Evolutionary conservation across 768 basidiomycete species (phyloP), one percentile per base, ranked within the genome.

Genomic region (Mycena vitilis): DNA sequence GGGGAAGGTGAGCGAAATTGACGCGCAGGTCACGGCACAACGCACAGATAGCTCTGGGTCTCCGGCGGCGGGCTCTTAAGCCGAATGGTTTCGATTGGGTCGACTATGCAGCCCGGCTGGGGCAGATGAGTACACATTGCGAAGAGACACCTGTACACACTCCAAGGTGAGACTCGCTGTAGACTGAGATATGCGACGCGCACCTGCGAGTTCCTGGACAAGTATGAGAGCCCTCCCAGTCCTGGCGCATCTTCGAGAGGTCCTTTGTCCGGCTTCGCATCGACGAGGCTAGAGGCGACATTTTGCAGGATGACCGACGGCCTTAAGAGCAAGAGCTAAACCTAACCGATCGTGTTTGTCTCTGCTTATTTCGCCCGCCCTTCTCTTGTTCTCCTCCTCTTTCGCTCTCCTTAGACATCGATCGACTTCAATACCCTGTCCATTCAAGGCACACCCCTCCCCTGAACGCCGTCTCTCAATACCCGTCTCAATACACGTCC

Each of bases 121-220:
- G 37, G n/a, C 4, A 18, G 45, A 22, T 67, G 66, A 1, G 52
- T 61, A 20, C 65, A 66, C 65, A 62, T 61, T 1, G 52, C 60
- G 51, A 60, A 60, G 4, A 66, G 65, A 66, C 65, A 66, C 57
- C 58, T 60, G n/a, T n/a, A 13, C 7, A 12, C 18, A 2, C 0
- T 18, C 18, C 3, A 54, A 6, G 16, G 37, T 20, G 4, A 36
- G 34, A 15, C 34, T 9, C 9, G 16, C 12, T 30, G 30, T 25
- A 54, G 18, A 22, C 18, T 54, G 53, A 54, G 20, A 30, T 30
- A 30, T 30, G 5, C 30, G 30, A 30, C 30, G 18, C 10, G n/a
- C 45, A 51, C 59, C 59, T 48, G 12, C 36, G 18, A 3, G 59
- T 25, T 15, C 34, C 57, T 7, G 57, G 22, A 44, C 40, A 45